Conservation (phyloP, 257 asterid species). For the Salvia rosmarinus region DNA sequence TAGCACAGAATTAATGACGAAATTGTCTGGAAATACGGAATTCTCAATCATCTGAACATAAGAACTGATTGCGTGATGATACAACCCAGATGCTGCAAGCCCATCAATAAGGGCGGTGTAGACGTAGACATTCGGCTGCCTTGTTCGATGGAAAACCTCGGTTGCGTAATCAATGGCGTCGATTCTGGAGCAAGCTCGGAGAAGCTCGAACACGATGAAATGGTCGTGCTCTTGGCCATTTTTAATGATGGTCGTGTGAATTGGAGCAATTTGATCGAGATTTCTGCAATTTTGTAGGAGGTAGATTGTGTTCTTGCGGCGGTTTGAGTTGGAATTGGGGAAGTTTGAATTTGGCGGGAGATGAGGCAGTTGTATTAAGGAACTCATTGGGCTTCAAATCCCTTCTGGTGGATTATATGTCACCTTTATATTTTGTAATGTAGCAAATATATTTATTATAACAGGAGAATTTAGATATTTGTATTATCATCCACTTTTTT, state of each 20-base stretch:
- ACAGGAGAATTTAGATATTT: no score
- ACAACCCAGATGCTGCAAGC: conserved; percentile 36
- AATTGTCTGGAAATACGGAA: conserved; percentile 47
- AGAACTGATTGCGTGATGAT: conserved; percentile 26
- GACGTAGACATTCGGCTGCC: conserved; percentile 48
- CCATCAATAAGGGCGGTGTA: conserved; percentile 59
- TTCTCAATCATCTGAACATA: conserved; percentile 45
- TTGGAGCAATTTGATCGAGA: conserved; percentile 38
- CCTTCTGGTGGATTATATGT: no score
- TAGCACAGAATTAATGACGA: conserved; percentile 48
- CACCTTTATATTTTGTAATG: no score
- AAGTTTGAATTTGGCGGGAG: conserved; percentile 38
- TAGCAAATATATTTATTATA: no score
- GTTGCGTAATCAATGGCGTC: conserved; percentile 50
- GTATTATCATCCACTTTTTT: no score
- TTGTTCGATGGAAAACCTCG: conserved; percentile 41
- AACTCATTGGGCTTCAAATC: no score
- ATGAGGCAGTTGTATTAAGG: background rate
- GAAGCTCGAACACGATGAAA: conserved; percentile 53
- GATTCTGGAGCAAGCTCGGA: conserved; percentile 51
- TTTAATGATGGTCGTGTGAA: conserved; percentile 47
- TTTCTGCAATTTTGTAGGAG: conserved; percentile 43
- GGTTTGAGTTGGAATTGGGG: conserved; percentile 22
- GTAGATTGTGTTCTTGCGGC: conserved; percentile 38
- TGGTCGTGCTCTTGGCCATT: conserved; percentile 42